Base-by-base conservation (phyloP, 139 green algal genomes). In the Mesostigma viride region DNA sequence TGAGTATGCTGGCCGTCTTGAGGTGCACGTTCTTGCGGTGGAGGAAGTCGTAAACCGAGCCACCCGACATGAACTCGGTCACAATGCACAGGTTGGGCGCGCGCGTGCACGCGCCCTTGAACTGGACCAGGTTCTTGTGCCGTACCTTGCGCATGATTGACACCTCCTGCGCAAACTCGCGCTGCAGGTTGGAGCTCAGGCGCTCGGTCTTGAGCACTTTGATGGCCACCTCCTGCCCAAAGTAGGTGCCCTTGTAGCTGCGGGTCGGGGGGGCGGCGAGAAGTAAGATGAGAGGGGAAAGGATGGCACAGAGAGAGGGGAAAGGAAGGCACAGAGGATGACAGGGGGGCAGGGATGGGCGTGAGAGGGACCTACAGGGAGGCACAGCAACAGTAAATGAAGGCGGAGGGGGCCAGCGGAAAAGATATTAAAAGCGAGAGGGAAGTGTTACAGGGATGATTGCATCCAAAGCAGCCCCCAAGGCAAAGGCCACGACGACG, bases 61-160 rank as follows among this genome's bases (percentile, higher is more conserved):
- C 93, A 31, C 90, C 84, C 24, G 71, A 77, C 93, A 99, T 98
- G 83, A 89, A 99, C 81, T 99, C 93, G 62, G 69, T 96, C 34
- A 99, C 88, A 56, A 99, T 98, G 76, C 91, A 97, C 51, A 99
- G 80, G 75, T 95, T 96, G 62, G 91, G 91, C 64, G 86, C 88
- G 35, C 86, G 83, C 5, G 93, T 99, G 85, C 92, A 95, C 0
- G 93, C 93, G 30, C 93, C 93, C 47, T 97, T 97, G 78, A 99
- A 98, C 79, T 98, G 90, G 27, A 99, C 89, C 51, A 99, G 87
- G 62, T 97, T 96, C 68, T 93, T 94, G 82, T 99, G 93, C 35
- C 89, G 81, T 0, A 99, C 88, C 35, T 78, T 73, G 20, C 86
- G 67, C 88, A 95, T 92, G 65, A 94, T 94, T 2, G 79, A 79